Percentiles rank a stretch among this genome's conserved stretches.
These are phyloP conservation scores for Avicennia marina DNA, from an alignment of 257 asterid species.

Conservation along the genomic window DNA sequence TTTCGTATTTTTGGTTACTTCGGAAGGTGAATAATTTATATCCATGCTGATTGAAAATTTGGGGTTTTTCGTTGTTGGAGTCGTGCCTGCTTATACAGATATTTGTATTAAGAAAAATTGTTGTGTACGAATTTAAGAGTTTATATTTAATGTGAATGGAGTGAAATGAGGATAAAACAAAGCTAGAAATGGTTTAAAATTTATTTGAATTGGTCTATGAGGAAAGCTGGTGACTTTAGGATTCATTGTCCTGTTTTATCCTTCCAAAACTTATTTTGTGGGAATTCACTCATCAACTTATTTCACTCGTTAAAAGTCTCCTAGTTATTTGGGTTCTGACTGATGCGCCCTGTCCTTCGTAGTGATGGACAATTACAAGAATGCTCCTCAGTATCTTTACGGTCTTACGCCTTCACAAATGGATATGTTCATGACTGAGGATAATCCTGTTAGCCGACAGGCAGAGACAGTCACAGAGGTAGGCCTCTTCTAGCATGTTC, in stretches of 20 bases:
- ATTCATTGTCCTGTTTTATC: background rate
- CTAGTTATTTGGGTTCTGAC: no score
- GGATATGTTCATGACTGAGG: slow-evolving; percentile 95
- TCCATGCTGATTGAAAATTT: background rate
- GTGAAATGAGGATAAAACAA: background rate
- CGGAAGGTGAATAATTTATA: background rate
- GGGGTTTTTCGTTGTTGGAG: background rate
- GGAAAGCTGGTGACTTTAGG: no score
- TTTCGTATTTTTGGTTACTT: background rate
- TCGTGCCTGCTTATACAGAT: background rate
- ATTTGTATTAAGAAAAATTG: background rate
- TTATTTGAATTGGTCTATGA: no score
- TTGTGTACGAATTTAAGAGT: background rate
- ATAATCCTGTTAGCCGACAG: slow-evolving; percentile 62
- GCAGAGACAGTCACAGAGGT: slow-evolving; percentile 81
- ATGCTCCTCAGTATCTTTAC: slow-evolving; percentile 68
- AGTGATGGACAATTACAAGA: slow-evolving; percentile 87
- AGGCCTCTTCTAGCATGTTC: slow-evolving; percentile 10
- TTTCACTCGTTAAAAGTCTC: no score
- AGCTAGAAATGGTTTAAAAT: background rate
- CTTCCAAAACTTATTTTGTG: background rate
- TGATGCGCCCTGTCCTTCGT: slow-evolving; percentile 21
- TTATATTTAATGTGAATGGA: background rate
- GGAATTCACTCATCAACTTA: no score
- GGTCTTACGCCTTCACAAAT: slow-evolving; percentile 89